These are phyloP conservation scores for Malassezia arunalokei DNA, from an alignment of 1,284 basidiomycete species.

Conservation along the genomic window DNA sequence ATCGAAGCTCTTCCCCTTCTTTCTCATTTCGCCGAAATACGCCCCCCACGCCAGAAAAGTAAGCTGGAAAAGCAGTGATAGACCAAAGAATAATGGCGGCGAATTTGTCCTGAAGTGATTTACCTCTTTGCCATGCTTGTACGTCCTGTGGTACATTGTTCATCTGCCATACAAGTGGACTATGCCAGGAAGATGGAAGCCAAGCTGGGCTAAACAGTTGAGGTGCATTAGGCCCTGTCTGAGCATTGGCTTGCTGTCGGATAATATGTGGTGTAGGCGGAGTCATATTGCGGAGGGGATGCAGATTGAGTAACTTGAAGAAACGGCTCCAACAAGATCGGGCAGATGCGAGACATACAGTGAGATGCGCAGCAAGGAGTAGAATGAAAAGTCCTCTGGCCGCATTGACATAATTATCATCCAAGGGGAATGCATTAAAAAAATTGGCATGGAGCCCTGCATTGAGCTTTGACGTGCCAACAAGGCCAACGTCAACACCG, in stretches of 20 bases:
- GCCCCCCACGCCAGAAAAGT: conserved; percentile 36
- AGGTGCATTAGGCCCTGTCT: conserved; percentile 2
- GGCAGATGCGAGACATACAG: conserved; percentile 35
- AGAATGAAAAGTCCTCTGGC: conserved; percentile 28
- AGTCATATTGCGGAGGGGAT: conserved; percentile 21
- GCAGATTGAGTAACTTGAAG: conserved; percentile 25
- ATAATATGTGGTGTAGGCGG: conserved; percentile 1
- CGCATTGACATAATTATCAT: conserved; percentile 30
- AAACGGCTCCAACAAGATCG: conserved; percentile 38
- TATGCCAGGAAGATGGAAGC: neutral
- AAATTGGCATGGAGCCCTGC: conserved; percentile 32
- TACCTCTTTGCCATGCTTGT: neutral
- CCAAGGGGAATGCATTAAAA: conserved; percentile 30
- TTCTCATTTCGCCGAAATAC: conserved; percentile 26
- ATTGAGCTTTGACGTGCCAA: conserved; percentile 28
- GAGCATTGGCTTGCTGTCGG: neutral
- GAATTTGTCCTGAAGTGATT: conserved; percentile 22
- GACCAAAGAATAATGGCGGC: conserved; percentile 34
- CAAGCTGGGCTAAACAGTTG: neutral
- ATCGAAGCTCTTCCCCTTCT: conserved; percentile 35
- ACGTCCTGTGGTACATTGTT: neutral
- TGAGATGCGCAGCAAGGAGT: conserved; percentile 32
- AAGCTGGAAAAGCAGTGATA: conserved; percentile 29
- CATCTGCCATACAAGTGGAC: neutral
- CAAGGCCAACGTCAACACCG: conserved; percentile 21